Conservation (phyloP, 2,329 filamentous ascomycete genomes). For the Reticulascus tulasneorum region DNA sequence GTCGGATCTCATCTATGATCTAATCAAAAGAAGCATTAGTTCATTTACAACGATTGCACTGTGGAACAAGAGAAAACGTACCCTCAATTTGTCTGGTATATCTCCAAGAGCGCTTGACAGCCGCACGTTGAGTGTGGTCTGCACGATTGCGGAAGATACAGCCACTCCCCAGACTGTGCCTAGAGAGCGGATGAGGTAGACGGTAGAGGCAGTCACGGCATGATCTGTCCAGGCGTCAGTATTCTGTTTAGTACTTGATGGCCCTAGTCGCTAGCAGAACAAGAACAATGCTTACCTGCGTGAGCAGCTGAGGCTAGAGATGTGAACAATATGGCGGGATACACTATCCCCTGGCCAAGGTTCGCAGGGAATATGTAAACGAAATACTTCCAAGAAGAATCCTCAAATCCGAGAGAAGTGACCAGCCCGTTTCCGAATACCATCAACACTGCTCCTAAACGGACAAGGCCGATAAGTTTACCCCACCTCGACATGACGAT, state of each 20-base stretch:
- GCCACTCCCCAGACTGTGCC: slow-evolving; percentile 64
- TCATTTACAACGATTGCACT: too few relatives aligned
- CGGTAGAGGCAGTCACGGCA: slow-evolving; percentile 57
- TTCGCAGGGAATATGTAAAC: slow-evolving; percentile 55
- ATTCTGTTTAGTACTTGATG: too few relatives aligned
- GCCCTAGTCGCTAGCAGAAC: not conserved
- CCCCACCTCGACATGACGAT: slow-evolving; percentile 56
- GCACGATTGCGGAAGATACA: slow-evolving; percentile 57
- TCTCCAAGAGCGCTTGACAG: slow-evolving; percentile 50
- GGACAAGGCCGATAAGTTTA: slow-evolving; percentile 46
- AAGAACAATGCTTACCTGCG: slow-evolving; percentile 37
- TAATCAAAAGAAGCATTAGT: slow-evolving; percentile 29
- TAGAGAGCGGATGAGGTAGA: slow-evolving; percentile 60
- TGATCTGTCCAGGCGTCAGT: slow-evolving; percentile 42
- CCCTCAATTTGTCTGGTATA: slow-evolving; percentile 54
- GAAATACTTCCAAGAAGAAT: slow-evolving; percentile 51
- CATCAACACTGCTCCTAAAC: slow-evolving; percentile 47
- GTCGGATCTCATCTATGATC: slow-evolving; percentile 59
- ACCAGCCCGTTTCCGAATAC: slow-evolving; percentile 50
- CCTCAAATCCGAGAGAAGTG: slow-evolving; percentile 43
- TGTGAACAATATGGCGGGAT: slow-evolving; percentile 57
- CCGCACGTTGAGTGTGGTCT: slow-evolving; percentile 54
- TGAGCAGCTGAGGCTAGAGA: slow-evolving; percentile 61
- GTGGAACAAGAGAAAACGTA: slow-evolving; percentile 29
- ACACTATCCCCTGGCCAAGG: slow-evolving; percentile 56